phyloP scores from a whole-genome alignment of 1,284 basidiomycete species.

The Golubevia pallescens region DNA sequence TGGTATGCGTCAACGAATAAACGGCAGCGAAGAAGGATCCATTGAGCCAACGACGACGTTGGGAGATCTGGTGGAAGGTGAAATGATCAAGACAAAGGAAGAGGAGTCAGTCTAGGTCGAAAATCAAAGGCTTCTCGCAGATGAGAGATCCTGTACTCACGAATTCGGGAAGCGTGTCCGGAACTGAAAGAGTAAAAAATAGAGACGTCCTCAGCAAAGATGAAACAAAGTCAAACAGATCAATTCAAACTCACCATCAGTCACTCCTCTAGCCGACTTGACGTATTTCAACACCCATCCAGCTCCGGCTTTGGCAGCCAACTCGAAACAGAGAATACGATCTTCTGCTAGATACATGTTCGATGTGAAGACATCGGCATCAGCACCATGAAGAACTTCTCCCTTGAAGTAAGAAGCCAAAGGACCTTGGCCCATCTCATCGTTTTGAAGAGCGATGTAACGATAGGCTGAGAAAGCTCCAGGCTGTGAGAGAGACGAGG shows the following conservation, averaged over 20 bases:
- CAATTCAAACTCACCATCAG: conserved; percentile 69
- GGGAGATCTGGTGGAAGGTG: conserved; percentile 71
- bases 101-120: too few species aligned
- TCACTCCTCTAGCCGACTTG: conserved; percentile 88
- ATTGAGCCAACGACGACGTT: conserved; percentile 92
- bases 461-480: conserved; percentile 83
- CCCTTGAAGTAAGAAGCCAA: conserved; percentile 93
- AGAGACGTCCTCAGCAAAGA: conserved; percentile 66
- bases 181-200: too few species aligned
- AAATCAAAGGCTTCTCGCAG: too few species aligned
- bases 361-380: conserved; percentile 22
- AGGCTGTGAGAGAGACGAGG: conserved; percentile 66
- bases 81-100: background rate
- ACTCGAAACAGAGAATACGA: conserved; percentile 56
- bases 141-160: too few species aligned
- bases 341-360: conserved; percentile 9
- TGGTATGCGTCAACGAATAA: conserved; percentile 72
- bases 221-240: background rate
- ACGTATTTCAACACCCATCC: conserved; percentile 89
- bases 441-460: conserved; percentile 89
- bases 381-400: conserved; percentile 72
- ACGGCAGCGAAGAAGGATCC: conserved; percentile 97
- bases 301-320: conserved; percentile 49
- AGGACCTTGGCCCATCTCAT: conserved; percentile 80
- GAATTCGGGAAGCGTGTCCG: too few species aligned